A percentile compares a stretch with the other conserved stretches of the same genome.
phyloP scores from a whole-genome alignment of 306 rosid genomes.

The Albizia julibrissin region DNA sequence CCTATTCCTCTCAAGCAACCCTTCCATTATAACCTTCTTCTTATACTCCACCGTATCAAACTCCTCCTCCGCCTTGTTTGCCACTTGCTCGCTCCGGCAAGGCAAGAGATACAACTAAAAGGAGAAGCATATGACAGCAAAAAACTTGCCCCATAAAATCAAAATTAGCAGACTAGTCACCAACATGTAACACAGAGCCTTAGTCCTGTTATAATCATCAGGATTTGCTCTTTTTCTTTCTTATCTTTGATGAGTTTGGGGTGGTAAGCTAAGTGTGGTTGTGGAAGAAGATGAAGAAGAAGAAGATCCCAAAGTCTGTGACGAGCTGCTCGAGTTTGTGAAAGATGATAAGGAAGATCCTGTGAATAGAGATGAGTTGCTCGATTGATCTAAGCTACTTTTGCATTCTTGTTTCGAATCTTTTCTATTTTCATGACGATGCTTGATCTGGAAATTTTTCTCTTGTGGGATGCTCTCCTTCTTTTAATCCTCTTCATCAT shows the following conservation, averaged over 20 bases:
- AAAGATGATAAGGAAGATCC: slow-evolving; percentile 20
- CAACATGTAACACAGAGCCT: not conserved
- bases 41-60: slow-evolving; percentile 7
- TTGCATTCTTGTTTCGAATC: not conserved
- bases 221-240: slow-evolving; percentile 4
- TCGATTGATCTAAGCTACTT: not conserved
- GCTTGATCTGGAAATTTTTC: not conserved
- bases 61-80: not conserved
- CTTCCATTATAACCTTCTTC: slow-evolving; percentile 29
- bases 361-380: slow-evolving; percentile 12
- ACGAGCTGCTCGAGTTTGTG: not conserved
- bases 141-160: slow-evolving; percentile 39
- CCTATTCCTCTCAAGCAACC: slow-evolving; percentile 2
- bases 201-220: not conserved
- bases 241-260: not conserved
- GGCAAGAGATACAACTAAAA: slow-evolving; percentile 34
- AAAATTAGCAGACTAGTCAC: slow-evolving; percentile 18
- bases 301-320: not conserved
- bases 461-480: slow-evolving; percentile 22
- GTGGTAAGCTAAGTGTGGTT: not conserved
- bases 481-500: slow-evolving; percentile 30
- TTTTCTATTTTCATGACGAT: not conserved
- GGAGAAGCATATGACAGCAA: slow-evolving; percentile 30
- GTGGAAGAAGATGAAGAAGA: not conserved
- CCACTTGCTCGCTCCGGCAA: not conserved